Conservation (phyloP, 306 rosid species). For the Alnus rubra region DNA sequence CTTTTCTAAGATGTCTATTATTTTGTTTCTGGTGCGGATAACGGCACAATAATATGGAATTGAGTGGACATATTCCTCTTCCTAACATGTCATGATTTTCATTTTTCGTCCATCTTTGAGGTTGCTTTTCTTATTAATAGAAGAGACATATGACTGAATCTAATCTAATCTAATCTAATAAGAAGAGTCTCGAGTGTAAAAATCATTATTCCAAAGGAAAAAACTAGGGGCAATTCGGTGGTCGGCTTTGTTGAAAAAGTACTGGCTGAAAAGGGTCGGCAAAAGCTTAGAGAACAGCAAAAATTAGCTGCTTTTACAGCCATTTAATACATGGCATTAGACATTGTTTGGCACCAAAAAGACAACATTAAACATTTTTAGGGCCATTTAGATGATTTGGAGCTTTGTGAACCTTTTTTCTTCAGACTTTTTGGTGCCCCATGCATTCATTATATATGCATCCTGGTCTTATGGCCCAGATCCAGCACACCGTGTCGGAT, state of each 20-base stretch:
- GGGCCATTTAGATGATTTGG: neutral
- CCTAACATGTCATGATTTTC: neutral
- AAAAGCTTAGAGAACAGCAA: neutral
- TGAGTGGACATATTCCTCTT: neutral
- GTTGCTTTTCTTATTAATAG: too few species aligned
- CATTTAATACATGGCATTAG: neutral
- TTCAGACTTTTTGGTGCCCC: neutral
- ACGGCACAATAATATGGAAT: neutral
- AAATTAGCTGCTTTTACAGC: neutral
- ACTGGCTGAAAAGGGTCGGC: neutral
- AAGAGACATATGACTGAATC: too few species aligned
- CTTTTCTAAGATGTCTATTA: slow-evolving; percentile 16
- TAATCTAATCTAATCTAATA: too few species aligned
- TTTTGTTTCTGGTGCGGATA: neutral
- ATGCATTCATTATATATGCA: neutral
- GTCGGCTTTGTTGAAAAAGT: neutral
- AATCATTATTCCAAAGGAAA: neutral
- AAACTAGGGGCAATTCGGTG: neutral
- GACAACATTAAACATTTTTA: too few species aligned
- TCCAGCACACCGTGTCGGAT: slow-evolving; percentile 22
- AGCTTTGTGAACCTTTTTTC: neutral
- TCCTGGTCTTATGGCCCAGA: slow-evolving; percentile 1
- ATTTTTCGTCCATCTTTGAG: neutral
- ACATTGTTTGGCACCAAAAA: neutral
- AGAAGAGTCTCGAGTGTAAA: neutral